These are phyloP conservation scores for Xylaria scruposa DNA, from an alignment of 495 filamentous ascomycete genomes.

Conservation along the genomic window DNA sequence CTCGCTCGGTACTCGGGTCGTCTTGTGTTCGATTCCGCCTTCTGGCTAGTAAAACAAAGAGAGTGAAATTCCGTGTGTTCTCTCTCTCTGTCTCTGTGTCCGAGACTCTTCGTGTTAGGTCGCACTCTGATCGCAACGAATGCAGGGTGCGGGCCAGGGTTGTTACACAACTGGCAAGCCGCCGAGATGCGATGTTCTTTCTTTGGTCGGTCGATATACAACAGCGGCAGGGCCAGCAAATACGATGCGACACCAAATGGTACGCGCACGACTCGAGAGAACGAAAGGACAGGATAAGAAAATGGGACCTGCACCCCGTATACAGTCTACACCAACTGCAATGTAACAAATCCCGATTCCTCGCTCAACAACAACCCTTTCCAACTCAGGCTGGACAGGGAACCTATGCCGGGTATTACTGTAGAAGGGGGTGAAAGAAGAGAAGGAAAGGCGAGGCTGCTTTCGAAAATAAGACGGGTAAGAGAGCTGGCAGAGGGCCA, in stretches of 20 bases:
- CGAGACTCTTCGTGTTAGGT: constrained; percentile 18
- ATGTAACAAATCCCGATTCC: constrained; percentile 16
- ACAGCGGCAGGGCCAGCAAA: constrained; percentile 25
- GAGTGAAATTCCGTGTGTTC: constrained; percentile 18
- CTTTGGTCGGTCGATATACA: constrained; percentile 31
- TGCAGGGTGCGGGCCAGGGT: constrained; percentile 35
- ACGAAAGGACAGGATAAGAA: constrained; percentile 18
- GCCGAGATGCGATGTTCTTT: constrained; percentile 30
- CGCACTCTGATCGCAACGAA: constrained; percentile 23
- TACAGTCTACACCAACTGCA: constrained; percentile 13
- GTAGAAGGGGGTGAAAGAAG: constrained; percentile 7
- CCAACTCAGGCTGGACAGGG: constrained; percentile 18
- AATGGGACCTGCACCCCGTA: constrained; percentile 22
- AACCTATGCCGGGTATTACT: constrained; percentile 5
- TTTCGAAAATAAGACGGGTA: constrained; percentile 18
- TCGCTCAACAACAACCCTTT: constrained; percentile 15
- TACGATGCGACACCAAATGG: constrained; percentile 20
- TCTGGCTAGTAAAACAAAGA: constrained; percentile 7
- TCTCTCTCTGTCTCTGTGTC: not conserved
- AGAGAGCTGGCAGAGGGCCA: constrained; percentile 17
- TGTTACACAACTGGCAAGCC: constrained; percentile 31
- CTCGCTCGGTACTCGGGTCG: constrained; percentile 20
- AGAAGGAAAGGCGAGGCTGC: constrained; percentile 35
- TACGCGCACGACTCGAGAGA: constrained; percentile 18
- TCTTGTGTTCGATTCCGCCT: constrained; percentile 16